Evolutionary conservation across 2,329 filamentous ascomycete genomes (phyloP).

Genomic region (Emericellopsis atlantica): DNA sequence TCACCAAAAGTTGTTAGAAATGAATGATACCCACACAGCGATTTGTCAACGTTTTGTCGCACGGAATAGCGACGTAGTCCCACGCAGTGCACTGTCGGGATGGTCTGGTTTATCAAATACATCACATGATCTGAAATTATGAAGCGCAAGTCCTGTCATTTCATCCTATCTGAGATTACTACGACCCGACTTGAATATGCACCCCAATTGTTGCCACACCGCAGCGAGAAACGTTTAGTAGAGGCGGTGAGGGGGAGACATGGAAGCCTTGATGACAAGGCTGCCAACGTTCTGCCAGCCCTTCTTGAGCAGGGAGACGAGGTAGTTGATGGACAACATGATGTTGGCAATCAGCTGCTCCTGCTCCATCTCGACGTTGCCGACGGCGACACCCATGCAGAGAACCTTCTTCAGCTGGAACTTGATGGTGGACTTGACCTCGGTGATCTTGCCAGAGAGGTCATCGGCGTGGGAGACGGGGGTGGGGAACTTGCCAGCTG

Average conservation of each 20-base stretch:
- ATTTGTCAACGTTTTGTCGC: neutral
- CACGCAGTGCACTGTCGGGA: neutral
- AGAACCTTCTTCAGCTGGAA: conserved; percentile 99
- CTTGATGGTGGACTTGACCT: conserved; percentile 99
- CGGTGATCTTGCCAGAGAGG: conserved; percentile 87
- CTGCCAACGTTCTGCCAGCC: conserved; percentile 99
- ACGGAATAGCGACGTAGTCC: neutral
- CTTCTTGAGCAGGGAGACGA: conserved; percentile 99
- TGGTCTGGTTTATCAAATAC: neutral
- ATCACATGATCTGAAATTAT: neutral
- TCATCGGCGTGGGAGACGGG: conserved; percentile 96
- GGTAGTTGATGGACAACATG: conserved; percentile 99
- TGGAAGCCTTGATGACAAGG: conserved; percentile 99
- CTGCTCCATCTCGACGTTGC: conserved; percentile 94
- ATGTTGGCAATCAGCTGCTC: conserved; percentile 97
- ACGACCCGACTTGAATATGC: neutral
- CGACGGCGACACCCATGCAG: conserved; percentile 98
- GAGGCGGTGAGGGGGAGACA: conserved; percentile 95
- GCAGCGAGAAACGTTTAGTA: conserved; percentile 53
- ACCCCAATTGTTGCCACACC: neutral
- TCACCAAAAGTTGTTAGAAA: conserved; percentile 45
- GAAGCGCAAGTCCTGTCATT: neutral
- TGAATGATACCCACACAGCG: neutral
- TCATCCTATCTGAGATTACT: neutral
- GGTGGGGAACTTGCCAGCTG: conserved; percentile 98